phyloP scores from a whole-genome alignment of 306 rosid genomes.

The Ormosia semicastrata region DNA sequence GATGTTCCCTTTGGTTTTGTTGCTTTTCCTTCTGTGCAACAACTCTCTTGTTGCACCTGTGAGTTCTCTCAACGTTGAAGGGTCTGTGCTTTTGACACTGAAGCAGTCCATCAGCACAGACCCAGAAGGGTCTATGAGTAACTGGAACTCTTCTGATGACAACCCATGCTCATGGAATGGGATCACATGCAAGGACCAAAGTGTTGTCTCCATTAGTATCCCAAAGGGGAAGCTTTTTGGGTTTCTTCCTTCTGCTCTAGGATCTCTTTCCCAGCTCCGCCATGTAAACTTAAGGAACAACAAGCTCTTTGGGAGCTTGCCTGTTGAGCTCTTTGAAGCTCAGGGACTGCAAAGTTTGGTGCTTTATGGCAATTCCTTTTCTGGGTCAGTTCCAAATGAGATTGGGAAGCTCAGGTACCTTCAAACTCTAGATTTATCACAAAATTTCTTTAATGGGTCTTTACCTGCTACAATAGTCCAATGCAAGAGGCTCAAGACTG shows the following conservation, averaged over 20 bases:
- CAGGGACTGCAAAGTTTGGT: constrained; percentile 72
- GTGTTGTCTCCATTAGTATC: constrained; percentile 60
- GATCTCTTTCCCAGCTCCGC: constrained; percentile 60
- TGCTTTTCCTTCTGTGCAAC: constrained; percentile 42
- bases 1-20: constrained; percentile 23
- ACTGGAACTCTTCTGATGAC: constrained; percentile 73
- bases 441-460: constrained; percentile 65
- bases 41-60: constrained; percentile 31
- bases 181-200: constrained; percentile 58
- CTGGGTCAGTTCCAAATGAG: constrained; percentile 64
- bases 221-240: constrained; percentile 70
- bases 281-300: constrained; percentile 72
- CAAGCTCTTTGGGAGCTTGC: constrained; percentile 53
- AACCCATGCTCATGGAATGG: constrained; percentile 79
- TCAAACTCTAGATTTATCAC: constrained; percentile 69
- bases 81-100: constrained; percentile 54
- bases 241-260: constrained; percentile 55
- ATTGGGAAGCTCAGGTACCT: constrained; percentile 67
- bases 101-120: constrained; percentile 54
- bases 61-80: constrained; percentile 50
- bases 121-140: constrained; percentile 57
- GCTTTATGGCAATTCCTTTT: constrained; percentile 70
- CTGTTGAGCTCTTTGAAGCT: constrained; percentile 53
- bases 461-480: constrained; percentile 45
- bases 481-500: constrained; percentile 56